phyloP scores from a whole-genome alignment of 805 yeast species.

The Millerozyma miso region DNA sequence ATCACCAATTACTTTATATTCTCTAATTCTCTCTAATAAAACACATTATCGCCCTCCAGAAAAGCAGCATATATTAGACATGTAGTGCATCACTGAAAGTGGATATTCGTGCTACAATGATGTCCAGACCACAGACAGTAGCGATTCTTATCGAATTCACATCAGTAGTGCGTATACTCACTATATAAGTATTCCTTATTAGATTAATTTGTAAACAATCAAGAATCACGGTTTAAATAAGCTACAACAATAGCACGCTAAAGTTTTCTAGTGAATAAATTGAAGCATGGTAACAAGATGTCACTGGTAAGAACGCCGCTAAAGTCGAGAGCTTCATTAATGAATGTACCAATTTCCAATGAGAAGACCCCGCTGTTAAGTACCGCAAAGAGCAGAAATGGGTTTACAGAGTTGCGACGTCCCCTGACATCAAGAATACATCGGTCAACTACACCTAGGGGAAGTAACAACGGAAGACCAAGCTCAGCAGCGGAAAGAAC shows the following conservation, averaged over 20 bases:
- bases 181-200: slow-evolving; percentile 5
- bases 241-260: not conserved
- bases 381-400: slow-evolving; percentile 13
- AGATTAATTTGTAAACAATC: slow-evolving; percentile 7
- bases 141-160: not conserved
- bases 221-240: slow-evolving; percentile 2
- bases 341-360: slow-evolving; percentile 10
- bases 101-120: too few species aligned
- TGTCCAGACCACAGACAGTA: too few species aligned
- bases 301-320: slow-evolving; percentile 21
- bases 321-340: slow-evolving; percentile 24
- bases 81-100: too few species aligned
- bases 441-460: slow-evolving; percentile 30
- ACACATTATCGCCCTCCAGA: too few species aligned
- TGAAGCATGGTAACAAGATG: slow-evolving; percentile 7
- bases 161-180: not conserved
- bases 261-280: not conserved
- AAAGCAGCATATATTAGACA: too few species aligned
- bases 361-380: slow-evolving; percentile 12
- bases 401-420: slow-evolving; percentile 21
- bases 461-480: slow-evolving; percentile 22
- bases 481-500: slow-evolving; percentile 30
- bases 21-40: too few species aligned
- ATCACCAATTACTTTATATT: too few species aligned
- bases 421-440: slow-evolving; percentile 26